Evolutionary conservation across 495 filamentous ascomycete genomes (phyloP), one percentile per base, ranked within the genome.

Genomic region (Penicillium pulvis): DNA sequence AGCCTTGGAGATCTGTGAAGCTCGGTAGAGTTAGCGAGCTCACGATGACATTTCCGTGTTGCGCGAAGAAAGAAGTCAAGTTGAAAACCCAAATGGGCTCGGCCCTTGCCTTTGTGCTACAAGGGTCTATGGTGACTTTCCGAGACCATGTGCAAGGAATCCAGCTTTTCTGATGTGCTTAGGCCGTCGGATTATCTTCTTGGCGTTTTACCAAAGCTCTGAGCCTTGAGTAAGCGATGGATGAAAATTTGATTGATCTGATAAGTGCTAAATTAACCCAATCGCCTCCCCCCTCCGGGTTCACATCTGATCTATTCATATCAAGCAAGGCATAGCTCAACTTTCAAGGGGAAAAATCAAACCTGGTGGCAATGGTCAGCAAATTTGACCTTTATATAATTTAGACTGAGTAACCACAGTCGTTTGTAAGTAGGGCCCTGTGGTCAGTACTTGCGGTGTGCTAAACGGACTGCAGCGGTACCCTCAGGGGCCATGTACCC

Each of bases 81-180:
- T 64, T 62, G 56, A 11, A 60, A 66, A 59, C 48, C 49, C 41
- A 51, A 1, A 39, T 53, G 55, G 33, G 5, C 28, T 60, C 36
- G 47, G 56, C 20, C 49, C 57, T 64, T 67, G 51, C 51, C 20
- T 31, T 55, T 61, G 66, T 69, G 51, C 54, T 55, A 69, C 66
- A 54, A 47, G 35, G 16, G 36, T 53, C 39, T 50, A 59, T 61
- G 39, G 33, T 53, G 33, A 41, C 30, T 17, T 56, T 57, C 55
- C 51, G 53, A 60, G 54, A 56, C 28, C 28, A 57, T 24, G 46
- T 17, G 12, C 44, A 57, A 17, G 47, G 33, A 43, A 57, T 50
- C 42, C 53, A 53, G 44, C 47, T 52, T 41, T 58, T 64, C 54
- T 47, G 66, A 59, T 49, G 52, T 39, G 58, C 50, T 60, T 41